A percentile compares a stretch with the other conserved stretches of the same genome.
These are phyloP conservation scores for Xenosphaeropsis pyriputrescens DNA, from an alignment of 2,329 filamentous ascomycete species.

Conservation along the genomic window DNA sequence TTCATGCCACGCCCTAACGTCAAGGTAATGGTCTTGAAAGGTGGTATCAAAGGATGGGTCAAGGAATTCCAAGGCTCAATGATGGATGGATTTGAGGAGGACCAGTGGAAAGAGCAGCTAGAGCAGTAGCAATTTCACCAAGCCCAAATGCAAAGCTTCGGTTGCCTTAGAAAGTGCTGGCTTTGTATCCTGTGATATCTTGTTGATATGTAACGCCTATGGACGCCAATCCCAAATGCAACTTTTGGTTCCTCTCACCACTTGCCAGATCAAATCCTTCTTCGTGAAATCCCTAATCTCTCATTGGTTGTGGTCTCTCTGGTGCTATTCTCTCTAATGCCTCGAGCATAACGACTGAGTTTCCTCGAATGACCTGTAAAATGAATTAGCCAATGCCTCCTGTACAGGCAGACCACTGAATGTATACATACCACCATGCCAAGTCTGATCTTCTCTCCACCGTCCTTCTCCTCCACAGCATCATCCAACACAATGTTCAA, in stretches of 20 bases:
- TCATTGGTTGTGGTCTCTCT: conserved; percentile 19
- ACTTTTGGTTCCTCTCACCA: too few species aligned
- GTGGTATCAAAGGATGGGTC: conserved; percentile 41
- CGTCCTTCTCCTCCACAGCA: conserved; percentile 84
- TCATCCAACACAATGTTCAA: conserved; percentile 97
- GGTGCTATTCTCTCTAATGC: conserved; percentile 50
- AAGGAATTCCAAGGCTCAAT: conserved; percentile 27
- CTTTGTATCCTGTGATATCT: too few species aligned
- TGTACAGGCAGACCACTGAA: too few species aligned
- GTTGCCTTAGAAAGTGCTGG: too few species aligned
- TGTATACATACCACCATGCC: conserved; percentile 70
- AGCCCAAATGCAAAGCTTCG: background rate
- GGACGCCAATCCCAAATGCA: too few species aligned
- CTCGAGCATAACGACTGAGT: conserved; percentile 97
- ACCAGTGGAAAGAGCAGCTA: conserved; percentile 15
- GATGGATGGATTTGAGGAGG: conserved; percentile 35
- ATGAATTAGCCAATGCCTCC: background rate
- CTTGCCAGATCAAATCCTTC: background rate
- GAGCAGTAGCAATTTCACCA: conserved; percentile 6
- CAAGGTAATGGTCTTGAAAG: conserved; percentile 30
- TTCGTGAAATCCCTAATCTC: background rate
- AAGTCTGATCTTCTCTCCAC: conserved; percentile 76
- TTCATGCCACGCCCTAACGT: conserved; percentile 23
- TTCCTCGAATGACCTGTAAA: conserved; percentile 76
- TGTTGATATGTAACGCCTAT: too few species aligned